Percentiles rank a stretch among this genome's conserved stretches.
Conservation (phyloP, 2,329 filamentous ascomycete species). For the Tolypocladium ovalisporum region DNA sequence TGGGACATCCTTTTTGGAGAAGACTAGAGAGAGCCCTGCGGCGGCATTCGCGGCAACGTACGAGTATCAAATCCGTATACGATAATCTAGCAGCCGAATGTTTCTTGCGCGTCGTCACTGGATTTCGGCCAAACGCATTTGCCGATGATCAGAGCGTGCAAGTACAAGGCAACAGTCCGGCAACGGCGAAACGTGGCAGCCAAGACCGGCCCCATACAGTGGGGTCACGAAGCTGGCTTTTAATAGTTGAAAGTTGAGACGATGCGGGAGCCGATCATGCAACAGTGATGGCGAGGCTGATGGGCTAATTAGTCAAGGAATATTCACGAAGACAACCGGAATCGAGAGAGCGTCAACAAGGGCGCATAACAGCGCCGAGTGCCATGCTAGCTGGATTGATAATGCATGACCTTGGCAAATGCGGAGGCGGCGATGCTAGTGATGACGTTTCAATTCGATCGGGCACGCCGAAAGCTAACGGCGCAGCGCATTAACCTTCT, state of each 20-base stretch:
- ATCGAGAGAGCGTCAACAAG: background rate
- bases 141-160: background rate
- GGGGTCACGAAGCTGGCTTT: background rate
- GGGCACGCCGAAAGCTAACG: background rate
- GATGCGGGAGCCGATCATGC: background rate
- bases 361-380: background rate
- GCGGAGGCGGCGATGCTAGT: background rate
- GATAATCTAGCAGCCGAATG: background rate
- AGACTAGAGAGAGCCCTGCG: background rate
- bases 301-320: background rate
- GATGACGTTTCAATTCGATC: constrained; percentile 1
- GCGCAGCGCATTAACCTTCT: background rate
- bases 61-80: background rate
- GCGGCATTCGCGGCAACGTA: background rate
- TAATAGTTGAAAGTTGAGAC: background rate
- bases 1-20: background rate
- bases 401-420: background rate
- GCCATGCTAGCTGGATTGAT: background rate
- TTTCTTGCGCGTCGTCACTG: background rate
- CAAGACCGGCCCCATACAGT: background rate
- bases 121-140: background rate
- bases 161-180: background rate
- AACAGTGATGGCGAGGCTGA: background rate
- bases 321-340: background rate
- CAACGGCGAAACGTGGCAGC: background rate